Evolutionary conservation across 2,329 filamentous ascomycete species (phyloP).

Genomic region (Orbilia brochopaga): DNA sequence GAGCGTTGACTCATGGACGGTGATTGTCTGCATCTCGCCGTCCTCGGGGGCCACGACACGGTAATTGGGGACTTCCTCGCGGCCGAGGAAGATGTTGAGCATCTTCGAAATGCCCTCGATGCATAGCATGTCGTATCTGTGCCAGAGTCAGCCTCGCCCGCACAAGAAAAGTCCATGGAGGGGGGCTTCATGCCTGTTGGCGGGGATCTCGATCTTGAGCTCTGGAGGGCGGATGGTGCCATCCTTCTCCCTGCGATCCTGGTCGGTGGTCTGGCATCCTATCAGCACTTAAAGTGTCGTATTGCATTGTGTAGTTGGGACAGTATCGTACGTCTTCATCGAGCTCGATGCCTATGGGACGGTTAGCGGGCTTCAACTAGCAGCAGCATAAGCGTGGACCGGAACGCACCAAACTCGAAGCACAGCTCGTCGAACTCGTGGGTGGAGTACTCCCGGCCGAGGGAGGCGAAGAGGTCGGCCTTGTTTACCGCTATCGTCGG

Average conservation of each 20-base stretch:
- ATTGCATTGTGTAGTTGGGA: neutral
- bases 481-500: constrained; percentile 97
- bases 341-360: constrained; percentile 74
- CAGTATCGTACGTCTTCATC: constrained; percentile 76
- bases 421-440: constrained; percentile 96
- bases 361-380: constrained; percentile 45
- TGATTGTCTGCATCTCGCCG: constrained; percentile 79
- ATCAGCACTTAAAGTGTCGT: neutral
- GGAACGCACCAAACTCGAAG: constrained; percentile 81
- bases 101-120: constrained; percentile 96
- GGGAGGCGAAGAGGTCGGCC: constrained; percentile 88
- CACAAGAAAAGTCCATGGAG: neutral
- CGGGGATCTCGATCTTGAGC: constrained; percentile 96
- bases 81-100: constrained; percentile 90
- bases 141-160: neutral
- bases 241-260: constrained; percentile 59
- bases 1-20: constrained; percentile 73
- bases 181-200: constrained; percentile 72
- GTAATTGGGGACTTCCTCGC: constrained; percentile 78
- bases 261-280: constrained; percentile 31
- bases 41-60: constrained; percentile 72
- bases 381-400: constrained; percentile 1
- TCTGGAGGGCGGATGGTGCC: constrained; percentile 85
- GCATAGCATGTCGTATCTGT: constrained; percentile 86
- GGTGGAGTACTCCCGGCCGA: constrained; percentile 89